Base-by-base conservation (phyloP, 768 basidiomycete genomes). In the Mycena crocata region DNA sequence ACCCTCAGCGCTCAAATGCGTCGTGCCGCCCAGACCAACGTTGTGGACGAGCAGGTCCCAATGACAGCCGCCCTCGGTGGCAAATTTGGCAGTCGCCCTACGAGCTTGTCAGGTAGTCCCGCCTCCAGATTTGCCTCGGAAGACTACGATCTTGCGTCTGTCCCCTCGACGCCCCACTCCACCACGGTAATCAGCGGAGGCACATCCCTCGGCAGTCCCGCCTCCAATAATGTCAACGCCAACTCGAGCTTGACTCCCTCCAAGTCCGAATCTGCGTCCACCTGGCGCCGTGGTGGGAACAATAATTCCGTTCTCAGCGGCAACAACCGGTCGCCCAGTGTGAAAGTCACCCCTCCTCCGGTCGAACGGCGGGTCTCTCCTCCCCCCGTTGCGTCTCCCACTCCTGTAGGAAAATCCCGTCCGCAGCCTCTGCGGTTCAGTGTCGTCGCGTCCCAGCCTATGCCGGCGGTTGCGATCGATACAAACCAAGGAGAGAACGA, bases 11-110 rank as follows among this genome's bases (percentile, higher is more conserved):
- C 84, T 5, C 87, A 91, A 72, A 79, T 85, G 73, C 91, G 93
- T 68, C 90, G 92, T 68, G 84, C 86, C 59, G 88, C 82, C 71
- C 92, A 92, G 74, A 87, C 60, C 68, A 71, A 68, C 56, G 73
- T 74, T 39, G 54, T 75, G 35, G 87, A 89, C 49, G 90, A 91
- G 45, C 87, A 87, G 64, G 83, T 89, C 55, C 93, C 93, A 46
- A 93, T 93, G 93, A 92, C 93, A 31, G 93, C 94, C 50, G 85
- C 89, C 44, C 82, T 93, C 37, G 90, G 89, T 45, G 93, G 93
- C 49, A 88, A 89, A 67, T 93, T 92, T 65, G 93, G 92, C 32
- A 84, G 88, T 69, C 90, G 93, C 66, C 76, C 84, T 40, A 81
- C 79, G 64, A 86, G 84, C 72, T 68, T 83, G 66, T 83, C 83